Conservation (phyloP, 805 yeast genomes). For the Hanseniaspora pseudoguilliermondii region DNA sequence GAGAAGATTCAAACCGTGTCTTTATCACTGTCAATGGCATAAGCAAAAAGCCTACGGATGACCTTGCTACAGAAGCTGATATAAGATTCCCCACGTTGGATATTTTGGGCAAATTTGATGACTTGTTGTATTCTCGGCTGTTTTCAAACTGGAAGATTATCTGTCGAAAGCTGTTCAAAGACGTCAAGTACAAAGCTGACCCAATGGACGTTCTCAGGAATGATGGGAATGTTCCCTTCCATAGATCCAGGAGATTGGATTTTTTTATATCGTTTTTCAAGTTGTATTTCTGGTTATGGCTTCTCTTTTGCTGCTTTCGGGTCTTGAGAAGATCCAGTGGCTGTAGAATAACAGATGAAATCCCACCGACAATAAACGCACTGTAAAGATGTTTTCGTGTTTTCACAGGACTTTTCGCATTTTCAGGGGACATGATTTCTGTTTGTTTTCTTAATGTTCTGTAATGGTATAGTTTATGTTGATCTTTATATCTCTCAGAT, state of each 20-base stretch:
- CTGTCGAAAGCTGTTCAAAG: constrained; percentile 49
- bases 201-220: constrained; percentile 84
- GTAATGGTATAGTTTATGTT: too few species aligned
- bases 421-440: too few species aligned
- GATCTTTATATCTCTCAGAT: too few species aligned
- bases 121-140: constrained; percentile 13
- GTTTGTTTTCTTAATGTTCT: too few species aligned
- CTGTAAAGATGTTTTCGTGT: constrained; percentile 45
- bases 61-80: constrained; percentile 70
- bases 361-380: constrained; percentile 75
- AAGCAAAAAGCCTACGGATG: constrained; percentile 68
- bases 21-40: constrained; percentile 93
- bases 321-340: constrained; percentile 86
- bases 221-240: constrained; percentile 93
- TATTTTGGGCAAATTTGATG: constrained; percentile 54
- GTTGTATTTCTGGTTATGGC: constrained; percentile 17
- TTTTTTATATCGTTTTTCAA: constrained; percentile 20
- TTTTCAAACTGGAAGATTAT: constrained; percentile 15
- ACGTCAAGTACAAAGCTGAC: constrained; percentile 70
- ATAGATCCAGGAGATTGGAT: constrained; percentile 36
- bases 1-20: constrained; percentile 74
- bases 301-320: constrained; percentile 53
- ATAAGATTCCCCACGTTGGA: constrained; percentile 54
- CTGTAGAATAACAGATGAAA: constrained; percentile 68
- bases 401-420: not conserved